Evolutionary conservation across 2,329 filamentous ascomycete genomes (phyloP).

Genomic region (Trichoderma citrinoviride): DNA sequence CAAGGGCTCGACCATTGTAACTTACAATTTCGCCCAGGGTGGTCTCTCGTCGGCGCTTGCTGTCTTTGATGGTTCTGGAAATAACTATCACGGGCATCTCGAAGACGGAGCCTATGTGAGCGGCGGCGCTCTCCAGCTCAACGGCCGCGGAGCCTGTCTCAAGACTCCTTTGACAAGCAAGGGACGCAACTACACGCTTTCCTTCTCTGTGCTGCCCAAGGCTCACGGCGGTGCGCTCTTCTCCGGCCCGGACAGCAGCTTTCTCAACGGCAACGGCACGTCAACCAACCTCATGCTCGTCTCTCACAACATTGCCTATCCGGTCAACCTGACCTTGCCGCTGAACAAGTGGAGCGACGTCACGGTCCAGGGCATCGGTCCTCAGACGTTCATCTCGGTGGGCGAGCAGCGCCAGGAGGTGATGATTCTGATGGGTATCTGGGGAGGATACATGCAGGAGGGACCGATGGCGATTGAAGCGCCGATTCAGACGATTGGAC

Average conservation of each 20-base stretch:
- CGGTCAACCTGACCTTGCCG: conserved; percentile 21
- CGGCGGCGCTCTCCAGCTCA: conserved; percentile 32
- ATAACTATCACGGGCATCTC: conserved; percentile 24
- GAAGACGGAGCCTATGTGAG: conserved; percentile 33
- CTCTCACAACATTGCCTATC: conserved; percentile 19
- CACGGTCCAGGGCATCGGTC: conserved; percentile 14
- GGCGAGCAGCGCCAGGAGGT: conserved; percentile 17
- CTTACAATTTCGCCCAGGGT: conserved; percentile 27
- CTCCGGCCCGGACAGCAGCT: conserved; percentile 19
- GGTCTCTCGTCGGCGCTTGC: conserved; percentile 28
- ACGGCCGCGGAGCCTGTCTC: conserved; percentile 38
- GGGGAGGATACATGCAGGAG: conserved; percentile 20
- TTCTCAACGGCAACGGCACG: conserved; percentile 20
- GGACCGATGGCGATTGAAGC: conserved; percentile 20
- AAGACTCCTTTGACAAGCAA: conserved; percentile 51
- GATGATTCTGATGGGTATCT: conserved; percentile 23
- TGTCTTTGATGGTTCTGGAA: conserved; percentile 26
- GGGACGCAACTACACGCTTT: conserved; percentile 55
- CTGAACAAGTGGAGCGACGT: conserved; percentile 23
- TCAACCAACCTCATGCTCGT: conserved; percentile 21
- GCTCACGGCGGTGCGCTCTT: conserved; percentile 21
- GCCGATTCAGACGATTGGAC: conserved; percentile 16
- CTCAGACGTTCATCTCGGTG: conserved; percentile 18
- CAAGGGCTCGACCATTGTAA: conserved; percentile 23
- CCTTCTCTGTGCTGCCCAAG: conserved; percentile 39